These are phyloP conservation scores for Blastocystis hominis DNA, from an alignment of 352 stramenopile genomes.

Conservation along the genomic window DNA sequence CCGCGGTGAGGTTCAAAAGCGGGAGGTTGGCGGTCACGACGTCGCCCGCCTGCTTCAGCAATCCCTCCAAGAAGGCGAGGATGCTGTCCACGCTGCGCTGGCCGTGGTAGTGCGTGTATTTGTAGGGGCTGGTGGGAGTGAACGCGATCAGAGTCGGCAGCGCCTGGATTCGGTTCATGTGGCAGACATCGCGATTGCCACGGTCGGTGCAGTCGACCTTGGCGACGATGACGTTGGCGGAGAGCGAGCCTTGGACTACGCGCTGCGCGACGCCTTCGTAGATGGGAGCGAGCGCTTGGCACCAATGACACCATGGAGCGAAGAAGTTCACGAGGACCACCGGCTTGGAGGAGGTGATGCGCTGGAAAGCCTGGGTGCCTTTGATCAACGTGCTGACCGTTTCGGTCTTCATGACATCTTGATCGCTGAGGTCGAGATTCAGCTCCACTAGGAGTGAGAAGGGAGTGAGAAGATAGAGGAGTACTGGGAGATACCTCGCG, in stretches of 20 bases:
- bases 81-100: background rate
- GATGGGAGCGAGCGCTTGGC: conserved; percentile 19
- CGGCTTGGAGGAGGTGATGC: background rate
- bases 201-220: conserved; percentile 29
- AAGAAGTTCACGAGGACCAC: conserved; percentile 50
- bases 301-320: conserved; percentile 54
- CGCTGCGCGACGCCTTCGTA: conserved; percentile 28
- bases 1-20: background rate
- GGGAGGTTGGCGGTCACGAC: background rate
- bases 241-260: background rate
- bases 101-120: conserved; percentile 48
- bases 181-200: background rate
- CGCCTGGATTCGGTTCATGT: conserved; percentile 5
- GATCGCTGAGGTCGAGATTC: background rate
- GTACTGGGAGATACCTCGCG: conserved; percentile 35
- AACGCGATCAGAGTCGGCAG: conserved; percentile 28
- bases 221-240: background rate
- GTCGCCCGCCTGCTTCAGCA: background rate
- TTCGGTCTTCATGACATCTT: conserved; percentile 13
- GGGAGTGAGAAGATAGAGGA: too few species aligned
- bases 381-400: background rate
- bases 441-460: background rate
- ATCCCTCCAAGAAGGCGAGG: background rate
- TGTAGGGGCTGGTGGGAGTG: background rate
- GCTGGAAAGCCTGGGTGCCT: background rate